Evolutionary conservation across 2,329 filamentous ascomycete species (phyloP).

Genomic region (Exophiala xenobiotica): DNA sequence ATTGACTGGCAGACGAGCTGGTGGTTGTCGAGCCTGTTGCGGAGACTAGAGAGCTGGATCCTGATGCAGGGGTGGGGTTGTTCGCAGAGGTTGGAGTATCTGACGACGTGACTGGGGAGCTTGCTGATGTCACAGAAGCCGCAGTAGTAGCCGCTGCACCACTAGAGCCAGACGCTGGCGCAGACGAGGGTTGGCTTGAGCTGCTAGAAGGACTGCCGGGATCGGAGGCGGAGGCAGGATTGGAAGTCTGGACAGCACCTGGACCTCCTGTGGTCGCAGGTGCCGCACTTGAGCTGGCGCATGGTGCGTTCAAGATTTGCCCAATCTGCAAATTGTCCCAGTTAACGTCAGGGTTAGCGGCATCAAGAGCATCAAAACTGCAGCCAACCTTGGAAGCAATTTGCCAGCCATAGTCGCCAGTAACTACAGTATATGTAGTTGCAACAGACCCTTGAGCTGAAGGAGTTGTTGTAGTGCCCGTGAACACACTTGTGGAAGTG

Average conservation of each 20-base stretch:
- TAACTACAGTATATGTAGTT: slow-evolving; percentile 16
- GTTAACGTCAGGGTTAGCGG: slow-evolving; percentile 22
- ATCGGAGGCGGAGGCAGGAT: background rate
- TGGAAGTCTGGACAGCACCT: background rate
- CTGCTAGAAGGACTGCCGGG: background rate
- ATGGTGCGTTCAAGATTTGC: slow-evolving; percentile 21
- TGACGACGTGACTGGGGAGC: too few species aligned
- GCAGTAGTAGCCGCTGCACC: background rate
- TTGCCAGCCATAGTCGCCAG: slow-evolving; percentile 20
- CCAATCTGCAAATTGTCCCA: slow-evolving; percentile 24
- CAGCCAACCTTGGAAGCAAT: slow-evolving; percentile 24
- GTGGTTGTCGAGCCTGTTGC: too few species aligned
- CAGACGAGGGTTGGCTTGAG: background rate
- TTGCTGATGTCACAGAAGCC: too few species aligned
- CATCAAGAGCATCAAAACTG: slow-evolving; percentile 19
- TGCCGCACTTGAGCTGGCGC: slow-evolving; percentile 1
- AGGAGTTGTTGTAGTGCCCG: slow-evolving; percentile 4
- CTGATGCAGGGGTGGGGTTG: background rate
- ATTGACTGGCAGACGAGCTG: background rate
- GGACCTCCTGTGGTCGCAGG: background rate
- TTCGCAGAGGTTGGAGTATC: background rate
- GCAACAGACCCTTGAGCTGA: slow-evolving; percentile 1
- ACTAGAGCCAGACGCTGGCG: background rate
- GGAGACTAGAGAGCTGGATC: too few species aligned
- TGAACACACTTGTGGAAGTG: background rate